phyloP scores from a whole-genome alignment of 345 rosid species.

The Corchorus olitorius region DNA sequence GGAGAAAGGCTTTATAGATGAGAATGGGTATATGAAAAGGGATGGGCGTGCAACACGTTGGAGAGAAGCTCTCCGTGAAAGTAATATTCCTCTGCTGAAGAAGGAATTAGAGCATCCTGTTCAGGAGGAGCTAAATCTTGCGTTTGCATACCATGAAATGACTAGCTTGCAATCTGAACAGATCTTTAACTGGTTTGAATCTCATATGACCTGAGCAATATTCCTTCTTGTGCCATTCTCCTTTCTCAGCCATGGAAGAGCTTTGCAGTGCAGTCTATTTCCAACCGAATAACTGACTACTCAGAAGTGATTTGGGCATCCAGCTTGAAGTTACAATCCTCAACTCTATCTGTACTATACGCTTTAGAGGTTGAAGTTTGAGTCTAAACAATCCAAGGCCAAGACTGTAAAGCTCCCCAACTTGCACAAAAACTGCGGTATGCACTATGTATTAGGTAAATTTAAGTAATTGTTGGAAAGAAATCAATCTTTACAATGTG shows the following conservation, averaged over 20 bases:
- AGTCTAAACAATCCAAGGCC: neutral
- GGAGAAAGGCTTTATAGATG: conserved; percentile 63
- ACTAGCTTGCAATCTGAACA: conserved; percentile 82
- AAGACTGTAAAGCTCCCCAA: neutral
- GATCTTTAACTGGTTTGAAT: conserved; percentile 90
- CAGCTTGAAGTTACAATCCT: neutral
- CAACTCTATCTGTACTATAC: neutral
- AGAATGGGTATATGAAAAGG: conserved; percentile 69
- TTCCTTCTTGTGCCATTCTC: neutral
- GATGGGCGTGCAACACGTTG: conserved; percentile 76
- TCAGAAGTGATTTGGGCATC: neutral
- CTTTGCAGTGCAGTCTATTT: neutral
- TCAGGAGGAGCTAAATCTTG: conserved; percentile 90
- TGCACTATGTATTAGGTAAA: neutral
- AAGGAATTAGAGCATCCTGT: conserved; percentile 62
- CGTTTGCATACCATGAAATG: conserved; percentile 93
- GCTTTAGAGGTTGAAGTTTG: neutral
- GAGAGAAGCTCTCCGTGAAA: conserved; percentile 53
- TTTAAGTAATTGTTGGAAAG: neutral
- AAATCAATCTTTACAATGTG: neutral
- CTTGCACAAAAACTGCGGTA: neutral
- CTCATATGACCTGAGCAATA: conserved; percentile 54
- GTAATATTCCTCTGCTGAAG: conserved; percentile 38
- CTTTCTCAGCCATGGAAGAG: conserved; percentile 1
- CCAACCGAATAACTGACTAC: neutral